These are phyloP conservation scores for Venturia effusa DNA, from an alignment of 2,329 filamentous ascomycete genomes.

Conservation along the genomic window DNA sequence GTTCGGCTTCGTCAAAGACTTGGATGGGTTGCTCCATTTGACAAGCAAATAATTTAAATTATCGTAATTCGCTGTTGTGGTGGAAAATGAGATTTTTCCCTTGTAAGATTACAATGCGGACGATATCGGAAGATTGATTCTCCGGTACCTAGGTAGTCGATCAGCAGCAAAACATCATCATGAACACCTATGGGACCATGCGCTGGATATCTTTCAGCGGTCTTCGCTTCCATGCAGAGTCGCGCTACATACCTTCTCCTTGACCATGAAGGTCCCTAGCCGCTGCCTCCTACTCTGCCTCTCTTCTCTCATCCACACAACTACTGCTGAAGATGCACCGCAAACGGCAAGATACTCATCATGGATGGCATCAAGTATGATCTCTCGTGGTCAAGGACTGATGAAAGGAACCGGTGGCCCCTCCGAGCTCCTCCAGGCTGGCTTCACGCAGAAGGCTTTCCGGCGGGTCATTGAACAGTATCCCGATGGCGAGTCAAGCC, in stretches of 20 bases:
- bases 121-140: no score
- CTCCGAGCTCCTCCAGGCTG: conserved; percentile 21
- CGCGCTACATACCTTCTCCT: background rate
- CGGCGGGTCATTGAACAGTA: conserved; percentile 15
- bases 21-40: no score
- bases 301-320: background rate
- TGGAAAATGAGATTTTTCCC: no score
- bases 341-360: conserved; percentile 4
- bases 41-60: no score
- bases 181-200: background rate
- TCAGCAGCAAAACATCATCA: background rate
- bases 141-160: no score
- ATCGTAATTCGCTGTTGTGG: no score
- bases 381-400: conserved; percentile 23
- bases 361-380: conserved; percentile 23
- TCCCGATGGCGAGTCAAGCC: conserved; percentile 10
- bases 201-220: background rate
- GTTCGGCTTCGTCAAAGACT: no score
- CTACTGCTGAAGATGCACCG: background rate
- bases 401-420: conserved; percentile 15
- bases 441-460: conserved; percentile 25
- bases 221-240: background rate
- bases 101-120: no score
- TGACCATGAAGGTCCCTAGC: background rate
- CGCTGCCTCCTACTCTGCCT: background rate